Percentiles rank a stretch among this genome's conserved stretches.
phyloP scores from a whole-genome alignment of 2,329 filamentous ascomycete species.

The Proliferodiscus dingleyae region DNA sequence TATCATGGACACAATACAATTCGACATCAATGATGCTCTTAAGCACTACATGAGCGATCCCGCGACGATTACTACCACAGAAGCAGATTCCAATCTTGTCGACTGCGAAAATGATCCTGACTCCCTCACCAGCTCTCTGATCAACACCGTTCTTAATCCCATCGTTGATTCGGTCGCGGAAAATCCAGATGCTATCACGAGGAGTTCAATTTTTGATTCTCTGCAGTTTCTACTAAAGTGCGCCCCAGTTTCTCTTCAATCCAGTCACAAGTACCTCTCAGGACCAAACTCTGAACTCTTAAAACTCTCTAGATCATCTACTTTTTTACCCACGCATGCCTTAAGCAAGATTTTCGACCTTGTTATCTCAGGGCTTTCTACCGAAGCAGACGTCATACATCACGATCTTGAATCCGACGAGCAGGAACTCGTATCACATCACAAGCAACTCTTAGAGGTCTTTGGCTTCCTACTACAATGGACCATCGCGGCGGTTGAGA shows the following conservation, averaged over 20 bases:
- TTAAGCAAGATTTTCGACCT: slow-evolving; percentile 92
- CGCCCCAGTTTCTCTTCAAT: slow-evolving; percentile 52
- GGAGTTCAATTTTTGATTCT: slow-evolving; percentile 79
- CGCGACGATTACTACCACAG: slow-evolving; percentile 72
- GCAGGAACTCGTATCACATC: slow-evolving; percentile 77
- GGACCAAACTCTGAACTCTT: slow-evolving; percentile 59
- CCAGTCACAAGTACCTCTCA: slow-evolving; percentile 31
- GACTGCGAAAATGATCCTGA: slow-evolving; percentile 94
- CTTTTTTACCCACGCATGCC: slow-evolving; percentile 71
- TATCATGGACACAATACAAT: slow-evolving; percentile 70
- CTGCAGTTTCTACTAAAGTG: slow-evolving; percentile 96
- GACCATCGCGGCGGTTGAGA: slow-evolving; percentile 91
- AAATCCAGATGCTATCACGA: slow-evolving; percentile 81
- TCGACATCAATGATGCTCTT: slow-evolving; percentile 94
- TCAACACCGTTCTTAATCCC: slow-evolving; percentile 83
- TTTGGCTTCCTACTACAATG: slow-evolving; percentile 93
- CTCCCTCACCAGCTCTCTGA: slow-evolving; percentile 63
- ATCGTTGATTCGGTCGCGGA: slow-evolving; percentile 91
- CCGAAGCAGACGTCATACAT: slow-evolving; percentile 80
- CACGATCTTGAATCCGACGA: slow-evolving; percentile 87
- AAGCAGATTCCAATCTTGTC: slow-evolving; percentile 75
- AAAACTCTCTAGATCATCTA: slow-evolving; percentile 68
- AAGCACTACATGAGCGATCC: slow-evolving; percentile 97
- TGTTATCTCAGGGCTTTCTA: slow-evolving; percentile 76
- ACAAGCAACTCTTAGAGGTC: slow-evolving; percentile 88